Evolutionary conservation across 1,284 basidiomycete genomes (phyloP).

Genomic region (Gymnopus androsaceus): DNA sequence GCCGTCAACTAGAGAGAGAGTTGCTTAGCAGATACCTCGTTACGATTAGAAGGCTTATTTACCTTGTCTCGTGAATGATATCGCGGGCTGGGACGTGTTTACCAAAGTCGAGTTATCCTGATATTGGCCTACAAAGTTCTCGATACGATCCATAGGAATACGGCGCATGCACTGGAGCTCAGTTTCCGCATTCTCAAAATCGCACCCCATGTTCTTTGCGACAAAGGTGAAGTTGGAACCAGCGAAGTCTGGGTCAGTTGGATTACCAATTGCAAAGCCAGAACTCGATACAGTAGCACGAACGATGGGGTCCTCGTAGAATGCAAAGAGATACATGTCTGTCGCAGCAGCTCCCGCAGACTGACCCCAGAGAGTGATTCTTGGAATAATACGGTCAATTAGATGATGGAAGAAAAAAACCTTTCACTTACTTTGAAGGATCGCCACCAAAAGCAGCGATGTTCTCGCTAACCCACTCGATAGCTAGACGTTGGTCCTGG

Average conservation of each 20-base stretch:
- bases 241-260: neutral
- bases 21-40: neutral
- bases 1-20: neutral
- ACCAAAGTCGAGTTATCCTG: conserved; percentile 5
- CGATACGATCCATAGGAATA: neutral
- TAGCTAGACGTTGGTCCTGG: conserved; percentile 17
- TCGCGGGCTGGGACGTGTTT: conserved; percentile 1
- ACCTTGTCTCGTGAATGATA: neutral
- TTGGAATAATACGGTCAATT: no score
- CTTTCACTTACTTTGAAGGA: no score
- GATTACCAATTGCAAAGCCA: neutral
- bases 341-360: conserved; percentile 1
- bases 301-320: conserved; percentile 4
- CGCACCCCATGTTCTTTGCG: conserved; percentile 2
- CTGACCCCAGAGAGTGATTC: conserved; percentile 7
- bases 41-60: neutral
- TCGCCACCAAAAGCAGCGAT: conserved; percentile 21
- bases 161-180: conserved; percentile 5
- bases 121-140: conserved; percentile 6
- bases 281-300: neutral
- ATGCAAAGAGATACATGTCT: neutral
- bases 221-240: conserved; percentile 8
- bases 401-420: no score
- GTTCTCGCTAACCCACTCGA: conserved; percentile 20
- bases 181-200: neutral